A percentile compares a stretch with the other conserved stretches of the same genome.
These are phyloP conservation scores for Gossypium arboreum DNA, from an alignment of 345 rosid species.

Conservation along the genomic window DNA sequence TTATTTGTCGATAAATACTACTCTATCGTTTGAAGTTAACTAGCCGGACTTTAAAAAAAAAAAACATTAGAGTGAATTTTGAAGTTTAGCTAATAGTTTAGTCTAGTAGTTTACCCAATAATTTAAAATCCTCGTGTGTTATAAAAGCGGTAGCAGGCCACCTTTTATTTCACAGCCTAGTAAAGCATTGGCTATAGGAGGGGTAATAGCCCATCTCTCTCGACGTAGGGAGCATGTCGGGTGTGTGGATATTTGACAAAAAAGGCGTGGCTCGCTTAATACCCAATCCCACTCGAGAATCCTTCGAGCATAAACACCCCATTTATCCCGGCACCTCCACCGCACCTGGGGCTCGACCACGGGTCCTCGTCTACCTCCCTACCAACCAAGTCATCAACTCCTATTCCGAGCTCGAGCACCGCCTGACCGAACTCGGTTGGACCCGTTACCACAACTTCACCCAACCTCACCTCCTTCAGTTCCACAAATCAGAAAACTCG, in stretches of 20 bases:
- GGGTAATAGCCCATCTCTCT: neutral
- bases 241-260: conserved; percentile 45
- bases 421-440: conserved; percentile 60
- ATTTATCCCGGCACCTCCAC: conserved; percentile 46
- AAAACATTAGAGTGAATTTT: too few species aligned
- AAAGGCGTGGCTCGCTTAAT: conserved; percentile 36
- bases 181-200: neutral
- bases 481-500: conserved; percentile 47
- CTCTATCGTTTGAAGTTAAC: too few species aligned
- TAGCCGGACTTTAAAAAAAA: too few species aligned
- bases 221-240: conserved; percentile 36
- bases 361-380: conserved; percentile 57
- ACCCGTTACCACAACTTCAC: conserved; percentile 40
- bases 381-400: conserved; percentile 53
- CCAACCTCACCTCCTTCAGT: conserved; percentile 49
- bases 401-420: conserved; percentile 44
- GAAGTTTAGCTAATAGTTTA: too few species aligned
- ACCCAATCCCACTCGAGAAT: conserved; percentile 53
- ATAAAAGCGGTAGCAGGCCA: neutral
- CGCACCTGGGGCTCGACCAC: conserved; percentile 69
- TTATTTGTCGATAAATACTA: too few species aligned
- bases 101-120: too few species aligned
- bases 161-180: neutral
- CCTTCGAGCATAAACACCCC: conserved; percentile 53
- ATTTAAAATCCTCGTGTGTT: too few species aligned